Evolutionary conservation across 208 protist genomes (phyloP).

Genomic region (Naegleria gruberi): DNA sequence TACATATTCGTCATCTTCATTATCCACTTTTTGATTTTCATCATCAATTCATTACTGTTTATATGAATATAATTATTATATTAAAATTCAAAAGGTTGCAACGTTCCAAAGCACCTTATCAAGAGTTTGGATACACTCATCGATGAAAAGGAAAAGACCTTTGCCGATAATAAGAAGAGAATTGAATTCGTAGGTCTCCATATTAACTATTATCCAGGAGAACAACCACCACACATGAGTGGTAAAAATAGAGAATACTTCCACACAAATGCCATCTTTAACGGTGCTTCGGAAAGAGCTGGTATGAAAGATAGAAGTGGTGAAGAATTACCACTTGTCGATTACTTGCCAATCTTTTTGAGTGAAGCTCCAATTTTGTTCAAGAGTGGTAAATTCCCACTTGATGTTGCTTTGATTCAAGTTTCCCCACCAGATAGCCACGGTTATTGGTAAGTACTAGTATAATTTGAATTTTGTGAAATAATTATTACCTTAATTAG

Average conservation of each 20-base stretch:
- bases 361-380: background rate
- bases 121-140: background rate
- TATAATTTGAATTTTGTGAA: too few relatives aligned
- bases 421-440: conserved; percentile 44
- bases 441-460: conserved; percentile 11
- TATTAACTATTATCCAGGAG: background rate
- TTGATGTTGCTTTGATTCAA: conserved; percentile 39
- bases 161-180: background rate
- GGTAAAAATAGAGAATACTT: background rate
- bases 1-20: too few relatives aligned
- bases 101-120: background rate
- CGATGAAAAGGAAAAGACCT: background rate
- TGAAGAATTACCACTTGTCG: background rate
- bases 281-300: background rate
- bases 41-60: too few relatives aligned
- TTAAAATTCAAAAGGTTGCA: too few relatives aligned
- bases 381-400: conserved; percentile 17
- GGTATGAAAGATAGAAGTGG: background rate
- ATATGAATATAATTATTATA: too few relatives aligned
- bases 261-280: background rate
- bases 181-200: background rate
- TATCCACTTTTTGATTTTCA: too few relatives aligned
- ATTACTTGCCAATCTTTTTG: background rate
- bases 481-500: too few relatives aligned
- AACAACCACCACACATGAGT: background rate